phyloP scores from a whole-genome alignment of 495 filamentous ascomycete species.

The Penicillium diatomitis region DNA sequence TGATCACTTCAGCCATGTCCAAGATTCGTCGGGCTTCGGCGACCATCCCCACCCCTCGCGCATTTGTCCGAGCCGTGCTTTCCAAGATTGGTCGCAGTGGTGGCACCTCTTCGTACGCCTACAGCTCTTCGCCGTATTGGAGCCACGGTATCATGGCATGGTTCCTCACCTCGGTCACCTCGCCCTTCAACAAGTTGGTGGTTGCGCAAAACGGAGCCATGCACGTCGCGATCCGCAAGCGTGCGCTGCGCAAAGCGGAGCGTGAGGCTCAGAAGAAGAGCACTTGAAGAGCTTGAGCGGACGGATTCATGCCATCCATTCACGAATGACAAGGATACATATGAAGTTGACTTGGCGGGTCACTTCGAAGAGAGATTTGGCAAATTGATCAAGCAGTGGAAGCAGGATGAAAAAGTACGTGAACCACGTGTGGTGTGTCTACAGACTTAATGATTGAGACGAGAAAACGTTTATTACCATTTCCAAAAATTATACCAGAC shows the following conservation, averaged over 20 bases:
- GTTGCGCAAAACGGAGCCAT: slow-evolving; percentile 63
- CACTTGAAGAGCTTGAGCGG: slow-evolving; percentile 13
- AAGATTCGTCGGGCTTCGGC: slow-evolving; percentile 75
- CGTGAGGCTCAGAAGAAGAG: slow-evolving; percentile 54
- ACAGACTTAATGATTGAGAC: neutral
- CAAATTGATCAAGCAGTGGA: too few species aligned
- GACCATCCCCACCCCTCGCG: slow-evolving; percentile 69
- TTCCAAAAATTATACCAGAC: neutral
- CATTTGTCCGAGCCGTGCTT: slow-evolving; percentile 72
- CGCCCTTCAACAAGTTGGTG: slow-evolving; percentile 52
- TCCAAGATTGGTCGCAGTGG: slow-evolving; percentile 73
- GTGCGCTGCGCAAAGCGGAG: slow-evolving; percentile 82
- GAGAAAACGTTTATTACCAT: neutral
- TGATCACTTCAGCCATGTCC: slow-evolving; percentile 91
- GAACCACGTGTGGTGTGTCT: neutral
- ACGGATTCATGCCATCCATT: neutral
- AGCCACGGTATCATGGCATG: slow-evolving; percentile 84
- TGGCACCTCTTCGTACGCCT: slow-evolving; percentile 62
- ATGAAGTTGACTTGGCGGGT: neutral
- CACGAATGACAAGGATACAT: neutral
- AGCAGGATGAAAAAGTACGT: too few species aligned
- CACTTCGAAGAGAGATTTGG: neutral
- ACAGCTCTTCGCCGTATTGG: slow-evolving; percentile 89
- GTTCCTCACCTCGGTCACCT: slow-evolving; percentile 62
- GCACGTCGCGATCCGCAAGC: slow-evolving; percentile 78